Conservation (phyloP, 139 green algal genomes). For the Bryopsis sp. region DNA sequence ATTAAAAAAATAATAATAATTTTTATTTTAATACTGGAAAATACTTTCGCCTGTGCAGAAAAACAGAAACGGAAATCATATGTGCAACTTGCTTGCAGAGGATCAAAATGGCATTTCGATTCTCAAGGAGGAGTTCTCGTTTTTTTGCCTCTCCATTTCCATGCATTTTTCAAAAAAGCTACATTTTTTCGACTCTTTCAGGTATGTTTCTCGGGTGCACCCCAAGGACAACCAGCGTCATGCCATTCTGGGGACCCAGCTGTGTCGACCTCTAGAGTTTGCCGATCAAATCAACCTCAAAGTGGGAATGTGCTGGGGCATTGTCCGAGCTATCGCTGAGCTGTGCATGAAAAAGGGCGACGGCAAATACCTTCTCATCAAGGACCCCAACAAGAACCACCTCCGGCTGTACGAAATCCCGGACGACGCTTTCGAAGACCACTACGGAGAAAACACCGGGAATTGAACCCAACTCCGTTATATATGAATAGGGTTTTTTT, state of each 20-base stretch:
- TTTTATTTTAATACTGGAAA: no score
- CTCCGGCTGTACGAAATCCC: constrained; percentile 72
- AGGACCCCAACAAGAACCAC: constrained; percentile 82
- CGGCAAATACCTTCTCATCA: constrained; percentile 25
- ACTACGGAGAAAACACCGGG: no score
- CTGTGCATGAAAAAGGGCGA: constrained; percentile 70
- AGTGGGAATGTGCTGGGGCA: constrained; percentile 95
- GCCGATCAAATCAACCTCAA: constrained; percentile 88
- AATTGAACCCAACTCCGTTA: no score
- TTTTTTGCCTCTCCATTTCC: no score
- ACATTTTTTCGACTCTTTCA: not conserved
- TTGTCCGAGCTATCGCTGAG: constrained; percentile 80
- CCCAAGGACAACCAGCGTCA: constrained; percentile 77
- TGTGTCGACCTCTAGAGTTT: constrained; percentile 82
- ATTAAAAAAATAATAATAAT: no score
- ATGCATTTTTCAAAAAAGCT: not conserved
- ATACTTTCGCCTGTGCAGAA: no score
- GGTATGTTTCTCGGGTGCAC: constrained; percentile 45
- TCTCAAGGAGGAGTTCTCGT: no score
- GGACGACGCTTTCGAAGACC: constrained; percentile 46
- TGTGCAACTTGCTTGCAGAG: no score
- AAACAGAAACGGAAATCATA: no score
- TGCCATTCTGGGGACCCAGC: constrained; percentile 74
- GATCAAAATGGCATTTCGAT: no score
- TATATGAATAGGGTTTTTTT: no score